phyloP scores from a whole-genome alignment of 208 protist genomes.

The Trypanosoma caninum region DNA sequence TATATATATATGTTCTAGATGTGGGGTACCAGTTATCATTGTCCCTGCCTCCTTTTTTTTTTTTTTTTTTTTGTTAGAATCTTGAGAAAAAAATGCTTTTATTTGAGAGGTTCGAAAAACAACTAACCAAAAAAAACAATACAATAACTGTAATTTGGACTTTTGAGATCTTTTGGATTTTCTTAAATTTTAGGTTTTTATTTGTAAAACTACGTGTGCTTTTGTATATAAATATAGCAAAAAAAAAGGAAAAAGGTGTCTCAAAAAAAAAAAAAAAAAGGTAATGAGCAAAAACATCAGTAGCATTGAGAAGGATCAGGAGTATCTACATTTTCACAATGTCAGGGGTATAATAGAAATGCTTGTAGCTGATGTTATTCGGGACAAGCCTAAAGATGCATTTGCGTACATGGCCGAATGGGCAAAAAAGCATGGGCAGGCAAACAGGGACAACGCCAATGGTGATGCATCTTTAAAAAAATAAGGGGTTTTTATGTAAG shows the following conservation, averaged over 20 bases:
- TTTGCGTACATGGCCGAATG: constrained; percentile 22
- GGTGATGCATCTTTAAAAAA: background rate
- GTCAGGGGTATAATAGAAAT: constrained; percentile 47
- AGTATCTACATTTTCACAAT: constrained; percentile 50
- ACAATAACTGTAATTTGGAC: background rate
- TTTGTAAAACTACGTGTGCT: background rate
- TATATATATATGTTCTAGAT: no score
- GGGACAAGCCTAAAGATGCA: constrained; percentile 32
- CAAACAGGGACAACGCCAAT: background rate
- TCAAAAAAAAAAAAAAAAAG: constrained; percentile 6
- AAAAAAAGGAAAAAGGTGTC: background rate
- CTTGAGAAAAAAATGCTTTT: no score
- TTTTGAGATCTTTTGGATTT: background rate
- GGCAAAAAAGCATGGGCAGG: constrained; percentile 6
- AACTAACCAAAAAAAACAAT: no score
- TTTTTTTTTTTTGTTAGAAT: no score
- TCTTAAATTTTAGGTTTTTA: background rate
- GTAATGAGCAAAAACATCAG: constrained; percentile 5
- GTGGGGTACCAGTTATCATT: no score
- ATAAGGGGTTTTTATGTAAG: background rate
- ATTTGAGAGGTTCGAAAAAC: no score
- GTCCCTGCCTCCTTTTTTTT: no score
- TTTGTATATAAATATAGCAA: background rate
- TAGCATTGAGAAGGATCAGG: constrained; percentile 38
- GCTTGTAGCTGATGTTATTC: constrained; percentile 50